Evolutionary conservation across 768 basidiomycete genomes (phyloP).

Genomic region (Russula brevipes): DNA sequence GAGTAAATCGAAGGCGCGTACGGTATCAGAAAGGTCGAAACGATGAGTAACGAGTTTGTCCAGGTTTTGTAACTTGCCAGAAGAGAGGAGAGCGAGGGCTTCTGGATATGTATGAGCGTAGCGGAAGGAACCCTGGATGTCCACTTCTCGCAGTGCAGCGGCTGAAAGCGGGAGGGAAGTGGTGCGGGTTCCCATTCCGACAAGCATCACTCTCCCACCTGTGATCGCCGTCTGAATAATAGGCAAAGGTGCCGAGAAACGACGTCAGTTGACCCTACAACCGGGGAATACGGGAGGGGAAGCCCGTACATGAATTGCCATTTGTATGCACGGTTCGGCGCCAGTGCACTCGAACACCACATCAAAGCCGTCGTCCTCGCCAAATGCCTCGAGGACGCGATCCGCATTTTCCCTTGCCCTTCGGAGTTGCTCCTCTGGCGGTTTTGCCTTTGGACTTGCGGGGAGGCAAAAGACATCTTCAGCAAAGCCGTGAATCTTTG

Average conservation of each 20-base stretch:
- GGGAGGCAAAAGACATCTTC: slow-evolving; percentile 66
- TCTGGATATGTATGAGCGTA: slow-evolving; percentile 87
- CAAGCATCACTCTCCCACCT: slow-evolving; percentile 87
- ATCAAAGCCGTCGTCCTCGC: slow-evolving; percentile 75
- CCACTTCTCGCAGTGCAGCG: slow-evolving; percentile 84
- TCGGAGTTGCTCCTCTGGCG: slow-evolving; percentile 51
- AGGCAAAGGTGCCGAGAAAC: slow-evolving; percentile 17
- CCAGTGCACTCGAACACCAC: slow-evolving; percentile 95
- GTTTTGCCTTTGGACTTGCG: slow-evolving; percentile 41
- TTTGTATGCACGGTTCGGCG: slow-evolving; percentile 86
- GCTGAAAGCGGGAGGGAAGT: slow-evolving; percentile 76
- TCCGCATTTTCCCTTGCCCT: slow-evolving; percentile 55
- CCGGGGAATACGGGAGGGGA: slow-evolving; percentile 26
- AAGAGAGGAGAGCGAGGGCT: slow-evolving; percentile 65
- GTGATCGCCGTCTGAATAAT: slow-evolving; percentile 61
- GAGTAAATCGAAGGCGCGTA: slow-evolving; percentile 78
- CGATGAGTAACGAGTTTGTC: slow-evolving; percentile 78
- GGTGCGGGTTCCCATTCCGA: slow-evolving; percentile 92
- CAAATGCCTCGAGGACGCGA: slow-evolving; percentile 50
- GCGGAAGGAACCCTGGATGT: slow-evolving; percentile 87
- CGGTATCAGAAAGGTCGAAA: slow-evolving; percentile 57
- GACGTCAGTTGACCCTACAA: slow-evolving; percentile 10
- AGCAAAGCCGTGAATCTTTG: slow-evolving; percentile 68
- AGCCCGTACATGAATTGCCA: slow-evolving; percentile 77
- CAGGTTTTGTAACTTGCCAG: slow-evolving; percentile 58